A percentile compares a stretch with the other conserved stretches of the same genome.
phyloP scores from a whole-genome alignment of 106 monocot genomes.

The Gastrodia elata region DNA sequence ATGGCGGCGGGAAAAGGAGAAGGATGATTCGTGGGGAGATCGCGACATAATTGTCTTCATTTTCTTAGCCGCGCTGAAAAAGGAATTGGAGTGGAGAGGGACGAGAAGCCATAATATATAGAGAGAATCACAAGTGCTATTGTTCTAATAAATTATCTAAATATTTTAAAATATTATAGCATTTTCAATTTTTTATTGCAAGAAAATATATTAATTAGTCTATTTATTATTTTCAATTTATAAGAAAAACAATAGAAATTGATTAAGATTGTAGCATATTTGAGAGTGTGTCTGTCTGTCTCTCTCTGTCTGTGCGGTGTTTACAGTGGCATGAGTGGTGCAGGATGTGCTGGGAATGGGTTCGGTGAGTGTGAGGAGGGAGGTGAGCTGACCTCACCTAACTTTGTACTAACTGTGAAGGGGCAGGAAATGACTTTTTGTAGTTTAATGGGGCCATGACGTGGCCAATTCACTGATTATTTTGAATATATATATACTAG shows the following conservation, averaged over 20 bases:
- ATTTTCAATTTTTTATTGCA: too few relatives aligned
- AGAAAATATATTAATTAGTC: too few relatives aligned
- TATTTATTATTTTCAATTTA: too few relatives aligned
- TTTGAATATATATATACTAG: neutral
- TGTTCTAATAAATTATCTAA: too few relatives aligned
- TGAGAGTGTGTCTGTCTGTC: too few relatives aligned
- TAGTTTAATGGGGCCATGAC: neutral
- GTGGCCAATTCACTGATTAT: neutral
- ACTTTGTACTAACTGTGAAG: neutral
- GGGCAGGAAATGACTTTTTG: neutral
- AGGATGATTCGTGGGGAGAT: constrained; percentile 34
- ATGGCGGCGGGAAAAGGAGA: constrained; percentile 55
- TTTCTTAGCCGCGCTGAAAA: too few relatives aligned
- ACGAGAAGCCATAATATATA: neutral
- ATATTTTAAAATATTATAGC: too few relatives aligned
- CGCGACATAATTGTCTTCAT: constrained; percentile 38
- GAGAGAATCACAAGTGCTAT: too few relatives aligned
- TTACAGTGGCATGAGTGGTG: neutral
- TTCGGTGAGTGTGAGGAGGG: constrained; percentile 2
- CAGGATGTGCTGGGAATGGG: neutral
- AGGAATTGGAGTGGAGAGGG: neutral
- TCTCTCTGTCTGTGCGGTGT: too few relatives aligned
- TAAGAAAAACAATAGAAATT: too few relatives aligned
- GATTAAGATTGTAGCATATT: neutral
- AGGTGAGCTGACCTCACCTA: constrained; percentile 8